These are phyloP conservation scores for Zelopaecilomyces penicillatus DNA, from an alignment of 2,329 filamentous ascomycete species.

Conservation along the genomic window DNA sequence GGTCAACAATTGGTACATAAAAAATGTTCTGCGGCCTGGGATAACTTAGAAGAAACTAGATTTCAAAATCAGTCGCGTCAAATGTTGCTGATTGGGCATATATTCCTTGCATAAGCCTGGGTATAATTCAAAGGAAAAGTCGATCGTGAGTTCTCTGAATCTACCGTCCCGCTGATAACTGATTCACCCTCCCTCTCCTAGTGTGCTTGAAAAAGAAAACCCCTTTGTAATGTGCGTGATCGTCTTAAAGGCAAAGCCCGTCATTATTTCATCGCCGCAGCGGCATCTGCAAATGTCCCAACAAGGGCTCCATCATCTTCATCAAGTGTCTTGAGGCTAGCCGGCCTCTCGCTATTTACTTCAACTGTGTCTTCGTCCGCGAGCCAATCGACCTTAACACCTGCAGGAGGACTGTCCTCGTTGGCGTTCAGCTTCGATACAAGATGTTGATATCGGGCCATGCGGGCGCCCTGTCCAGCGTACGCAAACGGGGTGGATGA, in stretches of 20 bases:
- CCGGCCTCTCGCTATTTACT: slow-evolving; percentile 29
- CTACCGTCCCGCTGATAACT: slow-evolving; percentile 1
- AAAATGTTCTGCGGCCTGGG: no score
- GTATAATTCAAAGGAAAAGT: slow-evolving; percentile 2
- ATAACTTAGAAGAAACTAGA: no score
- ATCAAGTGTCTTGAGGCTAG: slow-evolving; percentile 25
- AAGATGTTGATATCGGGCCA: slow-evolving; percentile 53
- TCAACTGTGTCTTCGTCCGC: slow-evolving; percentile 43
- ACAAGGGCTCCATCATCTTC: slow-evolving; percentile 38
- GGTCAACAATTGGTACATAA: no score
- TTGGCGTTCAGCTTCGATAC: slow-evolving; percentile 50
- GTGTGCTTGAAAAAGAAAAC: no score
- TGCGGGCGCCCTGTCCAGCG: slow-evolving; percentile 46
- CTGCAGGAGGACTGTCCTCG: slow-evolving; percentile 27
- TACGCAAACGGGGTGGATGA: slow-evolving; percentile 35
- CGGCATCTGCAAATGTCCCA: slow-evolving; percentile 53
- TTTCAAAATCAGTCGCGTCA: no score
- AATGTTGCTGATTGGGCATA: neutral
- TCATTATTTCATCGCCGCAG: slow-evolving; percentile 38
- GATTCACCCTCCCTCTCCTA: neutral
- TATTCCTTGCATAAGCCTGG: neutral
- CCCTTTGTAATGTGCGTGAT: no score
- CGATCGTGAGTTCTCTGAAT: slow-evolving; percentile 3
- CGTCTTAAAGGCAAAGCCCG: no score
- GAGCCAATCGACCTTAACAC: slow-evolving; percentile 47